These are phyloP conservation scores for Fusarium duplospermum DNA, from an alignment of 2,329 filamentous ascomycete genomes.

Conservation along the genomic window DNA sequence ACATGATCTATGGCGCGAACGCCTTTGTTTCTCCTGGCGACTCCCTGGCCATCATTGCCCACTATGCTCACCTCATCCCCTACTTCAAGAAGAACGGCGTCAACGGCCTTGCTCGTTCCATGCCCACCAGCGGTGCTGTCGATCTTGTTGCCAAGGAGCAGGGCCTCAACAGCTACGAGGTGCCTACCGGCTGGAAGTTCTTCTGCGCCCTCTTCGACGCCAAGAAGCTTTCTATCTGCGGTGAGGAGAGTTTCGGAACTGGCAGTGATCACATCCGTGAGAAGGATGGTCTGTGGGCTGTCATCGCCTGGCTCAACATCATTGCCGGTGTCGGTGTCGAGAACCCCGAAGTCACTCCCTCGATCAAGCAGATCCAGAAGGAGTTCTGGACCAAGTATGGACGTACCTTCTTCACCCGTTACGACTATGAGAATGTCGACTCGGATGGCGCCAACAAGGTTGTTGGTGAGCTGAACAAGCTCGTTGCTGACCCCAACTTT, in stretches of 20 bases:
- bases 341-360: slow-evolving; percentile 82
- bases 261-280: slow-evolving; percentile 99
- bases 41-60: slow-evolving; percentile 96
- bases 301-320: slow-evolving; percentile 98
- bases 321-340: slow-evolving; percentile 92
- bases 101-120: slow-evolving; percentile 93
- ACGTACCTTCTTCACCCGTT: slow-evolving; percentile 98
- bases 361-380: slow-evolving; percentile 94
- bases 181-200: slow-evolving; percentile 99
- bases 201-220: slow-evolving; percentile 97
- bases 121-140: slow-evolving; percentile 96
- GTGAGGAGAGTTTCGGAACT: slow-evolving; percentile 97
- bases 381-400: slow-evolving; percentile 98
- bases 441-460: slow-evolving; percentile 92
- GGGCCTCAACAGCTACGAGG: slow-evolving; percentile 91
- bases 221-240: slow-evolving; percentile 97
- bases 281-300: slow-evolving; percentile 98
- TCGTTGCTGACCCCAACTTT: slow-evolving; percentile 80
- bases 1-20: slow-evolving; percentile 99
- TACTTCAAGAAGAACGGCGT: slow-evolving; percentile 99
- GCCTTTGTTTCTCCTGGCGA: slow-evolving; percentile 97
- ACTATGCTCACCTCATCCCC: slow-evolving; percentile 94
- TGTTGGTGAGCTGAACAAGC: slow-evolving; percentile 80
- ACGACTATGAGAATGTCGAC: slow-evolving; percentile 97
- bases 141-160: slow-evolving; percentile 97